Evolutionary conservation across 352 stramenopile species (phyloP).

Genomic region (Phytophthora idaei): DNA sequence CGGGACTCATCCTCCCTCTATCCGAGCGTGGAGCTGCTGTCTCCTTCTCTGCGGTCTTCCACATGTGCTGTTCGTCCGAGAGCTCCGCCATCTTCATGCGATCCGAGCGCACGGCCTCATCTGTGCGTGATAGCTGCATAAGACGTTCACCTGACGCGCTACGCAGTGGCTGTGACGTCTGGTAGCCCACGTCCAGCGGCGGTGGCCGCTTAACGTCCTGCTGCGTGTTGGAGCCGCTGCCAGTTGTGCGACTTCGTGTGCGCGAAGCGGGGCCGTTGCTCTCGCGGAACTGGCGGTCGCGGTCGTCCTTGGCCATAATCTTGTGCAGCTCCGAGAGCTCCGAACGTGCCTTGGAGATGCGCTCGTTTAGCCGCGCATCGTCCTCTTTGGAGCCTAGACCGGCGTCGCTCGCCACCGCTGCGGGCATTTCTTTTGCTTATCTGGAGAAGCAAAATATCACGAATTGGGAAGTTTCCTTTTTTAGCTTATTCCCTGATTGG

Average conservation of each 20-base stretch:
- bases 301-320: constrained; percentile 45
- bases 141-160: constrained; percentile 50
- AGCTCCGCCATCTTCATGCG: constrained; percentile 82
- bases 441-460: constrained; percentile 14
- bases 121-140: constrained; percentile 51
- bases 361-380: constrained; percentile 56
- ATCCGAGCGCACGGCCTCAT: constrained; percentile 56
- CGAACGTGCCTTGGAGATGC: constrained; percentile 57
- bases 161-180: constrained; percentile 42
- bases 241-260: constrained; percentile 32
- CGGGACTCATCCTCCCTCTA: constrained; percentile 35
- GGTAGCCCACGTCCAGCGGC: constrained; percentile 30
- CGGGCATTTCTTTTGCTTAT: constrained; percentile 23
- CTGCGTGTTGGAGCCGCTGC: constrained; percentile 4
- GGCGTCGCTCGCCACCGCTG: constrained; percentile 27
- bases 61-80: constrained; percentile 68
- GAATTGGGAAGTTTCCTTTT: constrained; percentile 30
- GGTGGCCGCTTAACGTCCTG: constrained; percentile 14
- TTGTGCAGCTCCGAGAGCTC: constrained; percentile 60
- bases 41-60: constrained; percentile 35
- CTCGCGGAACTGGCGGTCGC: constrained; percentile 25
- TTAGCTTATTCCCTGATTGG: no score
- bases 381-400: constrained; percentile 41
- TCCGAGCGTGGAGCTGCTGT: constrained; percentile 3
- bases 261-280: constrained; percentile 35